Percentiles rank a stretch among this genome's conserved stretches.
These are phyloP conservation scores for Coelomomyces lativittatus DNA, from an alignment of 371 early-diverging fungal species.

Conservation along the genomic window DNA sequence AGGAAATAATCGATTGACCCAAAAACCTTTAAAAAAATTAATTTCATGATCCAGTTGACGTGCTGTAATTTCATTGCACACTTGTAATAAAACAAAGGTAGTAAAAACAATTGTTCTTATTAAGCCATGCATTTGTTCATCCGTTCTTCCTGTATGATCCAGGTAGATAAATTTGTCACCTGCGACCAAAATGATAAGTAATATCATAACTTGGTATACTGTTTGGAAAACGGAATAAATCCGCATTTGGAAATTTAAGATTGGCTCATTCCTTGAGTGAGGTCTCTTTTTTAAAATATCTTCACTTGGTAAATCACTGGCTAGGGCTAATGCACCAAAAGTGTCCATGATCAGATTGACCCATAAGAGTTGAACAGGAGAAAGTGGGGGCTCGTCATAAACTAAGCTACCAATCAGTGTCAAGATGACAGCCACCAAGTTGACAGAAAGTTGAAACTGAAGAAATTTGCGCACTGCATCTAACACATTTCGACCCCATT, in stretches of 20 bases:
- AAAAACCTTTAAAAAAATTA: conserved; percentile 40
- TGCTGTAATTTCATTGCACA: conserved; percentile 45
- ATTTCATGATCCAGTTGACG: conserved; percentile 44
- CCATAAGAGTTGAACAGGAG: conserved; percentile 62
- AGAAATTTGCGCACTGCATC: conserved; percentile 60
- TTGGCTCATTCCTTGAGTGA: conserved; percentile 34
- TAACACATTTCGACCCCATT: conserved; percentile 62
- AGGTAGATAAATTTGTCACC: conserved; percentile 16
- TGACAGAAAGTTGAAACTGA: conserved; percentile 63
- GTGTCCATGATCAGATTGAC: conserved; percentile 62
- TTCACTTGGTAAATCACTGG: conserved; percentile 51
- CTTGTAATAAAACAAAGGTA: conserved; percentile 57
- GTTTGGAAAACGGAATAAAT: conserved; percentile 49
- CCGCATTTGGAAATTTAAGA: conserved; percentile 52
- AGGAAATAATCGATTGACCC: conserved; percentile 37
- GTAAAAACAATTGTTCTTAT: conserved; percentile 51
- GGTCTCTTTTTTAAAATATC: conserved; percentile 44
- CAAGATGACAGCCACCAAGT: conserved; percentile 48
- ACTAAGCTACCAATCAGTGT: conserved; percentile 45
- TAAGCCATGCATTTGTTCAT: conserved; percentile 3
- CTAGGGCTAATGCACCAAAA: conserved; percentile 53
- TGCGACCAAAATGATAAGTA: conserved; percentile 28
- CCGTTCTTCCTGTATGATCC: neutral
- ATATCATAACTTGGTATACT: conserved; percentile 37
- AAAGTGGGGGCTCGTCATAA: conserved; percentile 27